These are phyloP conservation scores for Phyllostachys edulis DNA, from an alignment of 176 grass and related monocot species.

Conservation along the genomic window DNA sequence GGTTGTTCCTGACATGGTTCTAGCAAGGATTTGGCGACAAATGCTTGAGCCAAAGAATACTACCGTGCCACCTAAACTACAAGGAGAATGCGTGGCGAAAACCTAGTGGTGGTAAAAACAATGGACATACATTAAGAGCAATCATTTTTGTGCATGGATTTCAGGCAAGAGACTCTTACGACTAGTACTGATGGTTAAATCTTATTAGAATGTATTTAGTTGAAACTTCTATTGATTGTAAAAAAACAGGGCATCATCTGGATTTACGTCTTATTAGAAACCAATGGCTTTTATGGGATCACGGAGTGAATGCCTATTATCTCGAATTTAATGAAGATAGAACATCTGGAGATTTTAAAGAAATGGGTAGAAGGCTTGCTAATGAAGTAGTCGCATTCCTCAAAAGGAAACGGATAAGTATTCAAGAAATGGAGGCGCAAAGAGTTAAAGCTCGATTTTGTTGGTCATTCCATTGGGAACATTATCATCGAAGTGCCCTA, in stretches of 20 bases:
- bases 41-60: constrained; percentile 37
- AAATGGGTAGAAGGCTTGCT: constrained; percentile 83
- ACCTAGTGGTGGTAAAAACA: constrained; percentile 34
- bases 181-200: neutral
- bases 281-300: constrained; percentile 86
- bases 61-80: constrained; percentile 27
- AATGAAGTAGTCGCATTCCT: constrained; percentile 70
- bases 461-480: constrained; percentile 95
- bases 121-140: constrained; percentile 53
- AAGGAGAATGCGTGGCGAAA: constrained; percentile 38
- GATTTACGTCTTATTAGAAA: constrained; percentile 85
- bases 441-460: constrained; percentile 82
- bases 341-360: constrained; percentile 81
- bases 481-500: constrained; percentile 85
- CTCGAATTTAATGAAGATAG: constrained; percentile 87
- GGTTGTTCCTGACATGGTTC: constrained; percentile 67
- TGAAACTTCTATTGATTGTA: neutral
- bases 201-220: constrained; percentile 1
- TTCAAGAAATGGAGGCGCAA: constrained; percentile 59
- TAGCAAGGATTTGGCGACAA: constrained; percentile 38
- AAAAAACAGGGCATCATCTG: constrained; percentile 78
- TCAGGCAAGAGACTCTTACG: constrained; percentile 58
- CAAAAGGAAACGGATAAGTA: constrained; percentile 67
- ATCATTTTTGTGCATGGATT: constrained; percentile 98
- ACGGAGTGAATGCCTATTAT: constrained; percentile 85